Conservation (phyloP, 441 rosid species). For the Jatropha multifida region DNA sequence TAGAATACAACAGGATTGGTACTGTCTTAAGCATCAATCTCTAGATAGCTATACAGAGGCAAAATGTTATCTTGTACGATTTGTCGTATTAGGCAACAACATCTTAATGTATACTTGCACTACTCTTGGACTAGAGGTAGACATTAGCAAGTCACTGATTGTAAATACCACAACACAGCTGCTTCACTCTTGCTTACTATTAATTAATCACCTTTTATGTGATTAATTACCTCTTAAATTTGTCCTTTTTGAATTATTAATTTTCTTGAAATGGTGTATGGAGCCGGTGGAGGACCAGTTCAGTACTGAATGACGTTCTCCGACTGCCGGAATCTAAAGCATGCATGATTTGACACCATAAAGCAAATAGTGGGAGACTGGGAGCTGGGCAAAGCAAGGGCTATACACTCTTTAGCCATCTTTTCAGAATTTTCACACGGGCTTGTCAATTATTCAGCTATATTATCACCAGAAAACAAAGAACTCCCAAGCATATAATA, state of each 20-base stretch:
- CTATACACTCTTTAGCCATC: not conserved
- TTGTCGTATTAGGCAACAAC: slow-evolving; percentile 19
- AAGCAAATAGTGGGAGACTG: slow-evolving; percentile 1
- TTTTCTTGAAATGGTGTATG: too few relatives aligned
- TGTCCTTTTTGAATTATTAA: too few relatives aligned
- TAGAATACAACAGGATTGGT: too few relatives aligned
- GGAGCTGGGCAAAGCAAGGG: too few relatives aligned
- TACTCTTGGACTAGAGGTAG: too few relatives aligned
- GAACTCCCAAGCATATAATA: not conserved
- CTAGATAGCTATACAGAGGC: not conserved
- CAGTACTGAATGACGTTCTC: not conserved
- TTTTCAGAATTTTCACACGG: not conserved
- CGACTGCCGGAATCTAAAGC: not conserved
- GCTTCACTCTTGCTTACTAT: not conserved
- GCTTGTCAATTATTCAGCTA: not conserved
- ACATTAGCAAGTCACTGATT: not conserved
- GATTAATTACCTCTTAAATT: too few relatives aligned
- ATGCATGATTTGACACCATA: slow-evolving; percentile 21
- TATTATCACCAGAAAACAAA: not conserved
- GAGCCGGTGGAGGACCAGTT: not conserved
- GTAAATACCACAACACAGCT: not conserved
- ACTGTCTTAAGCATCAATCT: not conserved
- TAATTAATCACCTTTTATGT: too few relatives aligned
- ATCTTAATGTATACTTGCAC: not conserved
- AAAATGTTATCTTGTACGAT: not conserved